Percentiles rank a stretch among this genome's conserved stretches.
These are phyloP conservation scores for Telfairia occidentalis DNA, from an alignment of 331 rosid species.

Conservation along the genomic window DNA sequence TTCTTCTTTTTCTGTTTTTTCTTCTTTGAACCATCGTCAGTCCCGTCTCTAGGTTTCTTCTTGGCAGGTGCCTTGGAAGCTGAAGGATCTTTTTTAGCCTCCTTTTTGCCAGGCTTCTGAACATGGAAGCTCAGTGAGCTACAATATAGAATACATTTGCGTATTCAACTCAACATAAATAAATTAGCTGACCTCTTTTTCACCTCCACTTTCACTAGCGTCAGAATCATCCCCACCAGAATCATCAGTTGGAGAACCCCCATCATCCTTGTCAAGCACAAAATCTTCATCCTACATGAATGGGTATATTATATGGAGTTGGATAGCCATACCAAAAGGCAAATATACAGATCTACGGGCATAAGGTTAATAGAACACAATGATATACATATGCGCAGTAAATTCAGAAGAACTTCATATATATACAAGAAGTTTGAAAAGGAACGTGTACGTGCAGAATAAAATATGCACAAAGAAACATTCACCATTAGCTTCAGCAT, in stretches of 20 bases:
- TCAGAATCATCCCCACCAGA: constrained; percentile 87
- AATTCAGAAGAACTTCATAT: background rate
- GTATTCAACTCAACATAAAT: background rate
- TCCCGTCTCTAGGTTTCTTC: constrained; percentile 61
- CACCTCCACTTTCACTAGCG: constrained; percentile 58
- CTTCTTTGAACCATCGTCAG: constrained; percentile 76
- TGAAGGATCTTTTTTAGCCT: constrained; percentile 49
- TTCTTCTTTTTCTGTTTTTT: constrained; percentile 89
- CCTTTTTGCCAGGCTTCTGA: constrained; percentile 90
- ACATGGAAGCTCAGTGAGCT: constrained; percentile 6
- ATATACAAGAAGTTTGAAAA: background rate
- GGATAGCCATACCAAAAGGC: background rate
- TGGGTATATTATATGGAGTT: constrained; percentile 8
- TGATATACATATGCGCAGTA: background rate
- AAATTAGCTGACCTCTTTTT: constrained; percentile 57
- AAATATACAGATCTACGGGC: background rate
- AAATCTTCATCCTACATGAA: constrained; percentile 70
- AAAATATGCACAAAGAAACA: background rate
- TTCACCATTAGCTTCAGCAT: background rate
- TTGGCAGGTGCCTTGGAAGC: constrained; percentile 79
- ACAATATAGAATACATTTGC: background rate
- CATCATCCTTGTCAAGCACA: constrained; percentile 76
- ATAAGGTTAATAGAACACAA: background rate
- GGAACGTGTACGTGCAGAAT: background rate
- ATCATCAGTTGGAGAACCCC: constrained; percentile 94